Evolutionary conservation across 2,329 filamentous ascomycete genomes (phyloP).

Genomic region (Colletotrichum echinochloae): DNA sequence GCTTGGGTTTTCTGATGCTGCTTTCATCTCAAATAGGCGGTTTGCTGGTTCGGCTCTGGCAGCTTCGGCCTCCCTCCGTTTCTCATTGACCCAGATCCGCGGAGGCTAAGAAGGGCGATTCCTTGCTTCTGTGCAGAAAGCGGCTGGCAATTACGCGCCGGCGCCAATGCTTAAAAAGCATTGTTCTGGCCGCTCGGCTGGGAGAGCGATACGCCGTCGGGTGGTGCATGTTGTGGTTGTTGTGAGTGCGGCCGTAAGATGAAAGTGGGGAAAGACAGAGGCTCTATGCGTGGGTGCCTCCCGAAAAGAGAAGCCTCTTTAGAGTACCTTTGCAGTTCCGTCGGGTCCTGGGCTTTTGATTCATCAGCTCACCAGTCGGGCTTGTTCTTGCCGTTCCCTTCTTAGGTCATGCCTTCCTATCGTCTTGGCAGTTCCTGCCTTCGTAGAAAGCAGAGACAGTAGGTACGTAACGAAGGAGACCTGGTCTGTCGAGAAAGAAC

Average conservation of each 20-base stretch:
- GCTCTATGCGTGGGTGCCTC: conserved; percentile 7
- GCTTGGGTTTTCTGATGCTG: conserved; percentile 7
- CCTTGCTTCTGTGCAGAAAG: conserved; percentile 1
- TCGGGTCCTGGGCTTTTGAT: neutral
- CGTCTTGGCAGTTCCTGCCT: neutral
- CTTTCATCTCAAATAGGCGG: conserved; percentile 14
- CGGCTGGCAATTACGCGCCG: neutral
- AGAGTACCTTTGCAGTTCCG: neutral
- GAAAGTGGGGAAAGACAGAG: conserved; percentile 7
- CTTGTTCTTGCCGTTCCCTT: neutral
- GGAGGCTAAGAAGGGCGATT: neutral
- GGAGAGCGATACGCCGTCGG: neutral
- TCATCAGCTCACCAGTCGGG: neutral
- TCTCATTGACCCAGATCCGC: conserved; percentile 7
- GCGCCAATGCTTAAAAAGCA: conserved; percentile 35
- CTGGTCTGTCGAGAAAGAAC: neutral
- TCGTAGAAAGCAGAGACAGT: neutral
- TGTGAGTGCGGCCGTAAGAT: conserved; percentile 35
- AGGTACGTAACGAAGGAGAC: neutral
- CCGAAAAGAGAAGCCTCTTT: conserved; percentile 18
- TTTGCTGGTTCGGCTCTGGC: conserved; percentile 25
- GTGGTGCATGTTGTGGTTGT: neutral
- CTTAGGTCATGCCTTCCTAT: neutral
- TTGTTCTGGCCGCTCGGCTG: conserved; percentile 17
- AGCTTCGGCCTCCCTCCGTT: neutral